A percentile compares a stretch with the other conserved stretches of the same genome.
Evolutionary conservation across 345 rosid genomes (phyloP).

Genomic region (Salix dunnii): DNA sequence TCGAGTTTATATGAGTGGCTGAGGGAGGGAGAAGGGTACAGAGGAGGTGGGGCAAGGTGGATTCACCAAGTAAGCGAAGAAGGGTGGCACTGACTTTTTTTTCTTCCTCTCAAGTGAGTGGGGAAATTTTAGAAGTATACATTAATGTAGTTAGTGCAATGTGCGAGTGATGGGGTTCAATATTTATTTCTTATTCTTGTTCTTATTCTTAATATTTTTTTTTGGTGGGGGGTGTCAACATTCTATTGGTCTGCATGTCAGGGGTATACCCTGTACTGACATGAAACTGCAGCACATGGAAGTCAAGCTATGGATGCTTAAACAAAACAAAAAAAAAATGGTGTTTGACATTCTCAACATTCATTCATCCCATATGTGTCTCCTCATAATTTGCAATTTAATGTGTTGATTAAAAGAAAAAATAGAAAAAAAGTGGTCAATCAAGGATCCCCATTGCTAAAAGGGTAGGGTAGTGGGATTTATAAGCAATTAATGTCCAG

Average conservation of each 20-base stretch:
- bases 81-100: background rate
- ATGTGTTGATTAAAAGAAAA: background rate
- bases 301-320: background rate
- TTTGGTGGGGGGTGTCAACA: background rate
- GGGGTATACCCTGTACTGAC: background rate
- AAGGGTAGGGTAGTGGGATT: background rate
- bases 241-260: slow-evolving; percentile 12
- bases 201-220: background rate
- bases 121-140: background rate
- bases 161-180: background rate
- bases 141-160: too few species aligned
- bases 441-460: background rate
- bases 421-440: background rate
- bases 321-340: background rate
- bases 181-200: too few species aligned
- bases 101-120: background rate
- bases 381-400: background rate
- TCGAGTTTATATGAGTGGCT: background rate
- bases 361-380: background rate
- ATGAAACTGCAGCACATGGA: background rate
- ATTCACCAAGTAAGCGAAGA: slow-evolving; percentile 5
- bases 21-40: background rate
- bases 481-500: background rate
- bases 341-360: background rate
- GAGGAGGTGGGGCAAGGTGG: background rate